phyloP scores from a whole-genome alignment of 2,329 filamentous ascomycete genomes.

The Leptographium lundbergii region DNA sequence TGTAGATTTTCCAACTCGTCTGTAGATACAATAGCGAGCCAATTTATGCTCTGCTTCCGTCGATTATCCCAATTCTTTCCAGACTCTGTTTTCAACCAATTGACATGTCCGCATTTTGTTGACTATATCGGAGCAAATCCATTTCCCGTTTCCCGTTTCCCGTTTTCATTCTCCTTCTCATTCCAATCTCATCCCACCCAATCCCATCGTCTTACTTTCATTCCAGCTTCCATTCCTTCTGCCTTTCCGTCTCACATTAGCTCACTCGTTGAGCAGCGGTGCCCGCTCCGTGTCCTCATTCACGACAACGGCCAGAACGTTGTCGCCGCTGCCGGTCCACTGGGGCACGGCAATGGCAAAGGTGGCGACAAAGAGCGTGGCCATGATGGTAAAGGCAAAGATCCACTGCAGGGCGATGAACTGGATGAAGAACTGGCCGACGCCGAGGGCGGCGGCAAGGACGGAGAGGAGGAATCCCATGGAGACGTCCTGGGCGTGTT shows the following conservation, averaged over 20 bases:
- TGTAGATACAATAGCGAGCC: not conserved
- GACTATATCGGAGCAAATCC: not conserved
- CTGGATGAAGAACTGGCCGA: constrained; percentile 63
- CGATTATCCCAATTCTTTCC: not conserved
- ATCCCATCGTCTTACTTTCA: not conserved
- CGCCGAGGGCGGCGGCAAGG: constrained; percentile 60
- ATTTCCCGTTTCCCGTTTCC: not conserved
- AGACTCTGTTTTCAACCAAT: not conserved
- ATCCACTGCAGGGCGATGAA: constrained; percentile 80
- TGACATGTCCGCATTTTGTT: not conserved
- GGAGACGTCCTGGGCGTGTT: constrained; percentile 44
- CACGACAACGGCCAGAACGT: constrained; percentile 9
- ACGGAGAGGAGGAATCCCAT: constrained; percentile 71
- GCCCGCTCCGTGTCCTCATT: constrained; percentile 43
- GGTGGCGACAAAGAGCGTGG: constrained; percentile 57
- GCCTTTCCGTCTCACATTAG: not conserved
- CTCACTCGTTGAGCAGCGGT: constrained; percentile 40
- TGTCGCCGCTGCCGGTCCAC: constrained; percentile 42
- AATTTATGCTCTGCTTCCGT: not conserved
- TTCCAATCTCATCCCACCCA: too few species aligned
- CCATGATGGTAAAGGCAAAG: constrained; percentile 78
- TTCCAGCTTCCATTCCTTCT: not conserved
- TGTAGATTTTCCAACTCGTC: not conserved
- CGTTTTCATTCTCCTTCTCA: not conserved
- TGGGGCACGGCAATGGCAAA: constrained; percentile 51